Conservation (phyloP, 257 asterid species). For the Solanum medicagineum region DNA sequence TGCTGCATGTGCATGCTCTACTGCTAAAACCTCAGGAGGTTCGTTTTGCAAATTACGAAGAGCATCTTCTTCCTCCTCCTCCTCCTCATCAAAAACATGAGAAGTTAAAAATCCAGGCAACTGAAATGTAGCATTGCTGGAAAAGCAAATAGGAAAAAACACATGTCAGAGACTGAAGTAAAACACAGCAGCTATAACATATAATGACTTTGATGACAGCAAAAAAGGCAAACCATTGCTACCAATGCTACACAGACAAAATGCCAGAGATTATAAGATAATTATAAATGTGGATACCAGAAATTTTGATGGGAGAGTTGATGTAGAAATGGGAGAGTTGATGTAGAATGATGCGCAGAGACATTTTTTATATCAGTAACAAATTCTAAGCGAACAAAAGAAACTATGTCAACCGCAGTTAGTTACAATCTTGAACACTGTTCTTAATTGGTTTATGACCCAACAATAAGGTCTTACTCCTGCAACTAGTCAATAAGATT, state of each 20-base stretch:
- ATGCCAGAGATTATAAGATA: neutral
- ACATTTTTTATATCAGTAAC: neutral
- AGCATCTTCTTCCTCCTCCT: conserved; percentile 63
- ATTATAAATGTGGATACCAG: neutral
- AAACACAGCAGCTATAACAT: neutral
- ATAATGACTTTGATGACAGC: neutral
- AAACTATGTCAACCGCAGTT: neutral
- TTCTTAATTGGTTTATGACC: neutral
- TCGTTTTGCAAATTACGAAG: conserved; percentile 29
- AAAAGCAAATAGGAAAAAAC: neutral
- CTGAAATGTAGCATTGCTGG: conserved; percentile 40
- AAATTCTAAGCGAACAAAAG: neutral
- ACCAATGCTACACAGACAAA: neutral
- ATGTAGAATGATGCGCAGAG: neutral
- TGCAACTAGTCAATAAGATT: neutral
- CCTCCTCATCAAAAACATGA: conserved; percentile 30
- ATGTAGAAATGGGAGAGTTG: neutral
- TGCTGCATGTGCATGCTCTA: conserved; percentile 30
- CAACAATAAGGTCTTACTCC: neutral
- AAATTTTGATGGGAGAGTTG: neutral
- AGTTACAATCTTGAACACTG: neutral
- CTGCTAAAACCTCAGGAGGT: conserved; percentile 27
- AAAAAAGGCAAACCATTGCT: neutral
- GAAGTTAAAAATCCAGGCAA: conserved; percentile 29
- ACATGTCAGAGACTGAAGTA: neutral